Evolutionary conservation across 2,329 filamentous ascomycete species (phyloP).

Genomic region (Beauveria rudraprayagi): DNA sequence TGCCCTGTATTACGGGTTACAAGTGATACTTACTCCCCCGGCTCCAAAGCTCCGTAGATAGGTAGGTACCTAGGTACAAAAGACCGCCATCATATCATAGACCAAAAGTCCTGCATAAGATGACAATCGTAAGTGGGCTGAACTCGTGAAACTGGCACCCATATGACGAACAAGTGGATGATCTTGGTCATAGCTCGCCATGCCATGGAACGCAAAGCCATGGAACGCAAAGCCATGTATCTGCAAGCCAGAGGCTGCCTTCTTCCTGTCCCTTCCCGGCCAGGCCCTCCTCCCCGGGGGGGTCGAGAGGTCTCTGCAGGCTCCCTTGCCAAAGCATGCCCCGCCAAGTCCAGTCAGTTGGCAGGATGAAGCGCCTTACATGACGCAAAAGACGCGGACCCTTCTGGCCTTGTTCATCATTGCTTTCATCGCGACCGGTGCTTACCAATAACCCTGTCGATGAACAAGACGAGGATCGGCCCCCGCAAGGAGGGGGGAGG

Average conservation of each 20-base stretch:
- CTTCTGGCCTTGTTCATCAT: background rate
- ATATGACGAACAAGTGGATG: too few relatives aligned
- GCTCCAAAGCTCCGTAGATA: too few relatives aligned
- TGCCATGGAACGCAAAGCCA: too few relatives aligned
- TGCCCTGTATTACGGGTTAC: too few relatives aligned
- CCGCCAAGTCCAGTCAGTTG: background rate
- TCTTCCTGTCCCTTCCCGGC: too few relatives aligned
- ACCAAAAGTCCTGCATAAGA: too few relatives aligned
- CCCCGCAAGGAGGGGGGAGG: background rate
- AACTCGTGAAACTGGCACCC: background rate
- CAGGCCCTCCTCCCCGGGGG: background rate
- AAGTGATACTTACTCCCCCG: too few relatives aligned
- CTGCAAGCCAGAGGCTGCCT: too few relatives aligned
- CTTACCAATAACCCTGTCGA: background rate
- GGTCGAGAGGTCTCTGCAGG: background rate
- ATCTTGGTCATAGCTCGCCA: too few relatives aligned
- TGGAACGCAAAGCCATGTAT: too few relatives aligned
- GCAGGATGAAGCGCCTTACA: conserved; percentile 1
- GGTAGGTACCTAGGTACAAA: background rate
- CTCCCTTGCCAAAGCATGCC: background rate
- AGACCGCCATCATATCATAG: background rate
- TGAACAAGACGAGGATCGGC: background rate
- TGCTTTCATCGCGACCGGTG: background rate
- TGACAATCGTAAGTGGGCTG: background rate
- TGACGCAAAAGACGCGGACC: background rate